Percentiles rank a stretch among this genome's conserved stretches.
Conservation (phyloP, 106 monocot species). For the Platanthera zijinensis region DNA sequence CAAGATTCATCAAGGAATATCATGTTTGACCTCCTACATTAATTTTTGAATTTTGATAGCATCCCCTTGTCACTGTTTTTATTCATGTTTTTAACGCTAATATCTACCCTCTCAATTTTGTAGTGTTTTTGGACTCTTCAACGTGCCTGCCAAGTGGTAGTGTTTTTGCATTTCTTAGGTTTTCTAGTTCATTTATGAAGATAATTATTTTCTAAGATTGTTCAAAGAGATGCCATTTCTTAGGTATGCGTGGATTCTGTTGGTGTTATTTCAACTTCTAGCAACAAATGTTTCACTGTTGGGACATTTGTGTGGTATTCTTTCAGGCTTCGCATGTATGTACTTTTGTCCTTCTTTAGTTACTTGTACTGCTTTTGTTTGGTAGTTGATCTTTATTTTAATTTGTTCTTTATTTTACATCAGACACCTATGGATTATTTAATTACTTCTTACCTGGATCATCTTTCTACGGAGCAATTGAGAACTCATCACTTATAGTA, state of each 20-base stretch:
- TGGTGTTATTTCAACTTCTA: constrained; percentile 84
- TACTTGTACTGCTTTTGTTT: constrained; percentile 7
- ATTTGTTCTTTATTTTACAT: constrained; percentile 14
- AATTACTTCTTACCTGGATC: constrained; percentile 74
- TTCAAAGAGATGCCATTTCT: constrained; percentile 2
- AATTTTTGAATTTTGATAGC: neutral
- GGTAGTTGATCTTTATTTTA: neutral
- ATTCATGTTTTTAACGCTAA: constrained; percentile 1
- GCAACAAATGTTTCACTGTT: constrained; percentile 81
- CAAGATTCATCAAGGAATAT: neutral
- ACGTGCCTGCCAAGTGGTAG: constrained; percentile 87
- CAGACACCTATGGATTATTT: constrained; percentile 87
- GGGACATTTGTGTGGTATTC: constrained; percentile 93
- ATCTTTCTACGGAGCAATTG: constrained; percentile 75
- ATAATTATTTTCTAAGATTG: neutral
- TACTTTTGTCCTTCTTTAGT: constrained; percentile 10
- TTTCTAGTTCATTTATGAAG: neutral
- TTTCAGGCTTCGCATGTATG: constrained; percentile 98
- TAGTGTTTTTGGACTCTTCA: constrained; percentile 99
- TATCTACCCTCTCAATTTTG: constrained; percentile 6
- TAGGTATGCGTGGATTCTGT: constrained; percentile 95
- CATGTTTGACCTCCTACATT: neutral
- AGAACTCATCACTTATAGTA: constrained; percentile 72
- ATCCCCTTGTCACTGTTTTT: neutral
- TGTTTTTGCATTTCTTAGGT: neutral